Conservation (phyloP, 83 land plant genomes). For the Isoetes engelmannii region DNA sequence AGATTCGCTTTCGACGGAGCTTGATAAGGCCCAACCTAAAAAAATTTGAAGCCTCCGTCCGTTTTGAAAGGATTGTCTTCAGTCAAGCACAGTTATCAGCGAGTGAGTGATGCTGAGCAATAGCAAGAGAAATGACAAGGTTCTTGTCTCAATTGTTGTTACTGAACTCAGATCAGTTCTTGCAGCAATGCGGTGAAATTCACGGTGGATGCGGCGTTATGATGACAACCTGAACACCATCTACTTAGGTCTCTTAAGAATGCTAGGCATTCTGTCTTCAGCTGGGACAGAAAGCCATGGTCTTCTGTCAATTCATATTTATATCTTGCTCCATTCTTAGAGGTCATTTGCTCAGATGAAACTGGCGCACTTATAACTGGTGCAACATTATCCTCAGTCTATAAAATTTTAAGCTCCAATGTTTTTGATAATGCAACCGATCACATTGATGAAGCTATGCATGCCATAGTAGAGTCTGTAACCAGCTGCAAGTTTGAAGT, state of each 20-base stretch:
- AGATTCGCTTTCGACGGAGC: too few relatives aligned
- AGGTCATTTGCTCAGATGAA: conserved; percentile 9
- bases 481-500: conserved; percentile 18
- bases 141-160: conserved; percentile 3
- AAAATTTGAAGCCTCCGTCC: too few relatives aligned
- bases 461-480: conserved; percentile 14
- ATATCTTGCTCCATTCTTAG: conserved; percentile 13
- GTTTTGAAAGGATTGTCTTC: too few relatives aligned
- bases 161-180: conserved; percentile 10
- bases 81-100: too few relatives aligned
- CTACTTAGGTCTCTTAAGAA: conserved; percentile 5
- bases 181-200: conserved; percentile 9
- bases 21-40: too few relatives aligned
- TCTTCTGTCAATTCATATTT: conserved; percentile 11
- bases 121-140: neutral
- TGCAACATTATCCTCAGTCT: conserved; percentile 5
- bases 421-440: conserved; percentile 8
- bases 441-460: conserved; percentile 11
- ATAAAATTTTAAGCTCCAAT: conserved; percentile 9
- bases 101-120: too few relatives aligned
- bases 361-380: conserved; percentile 11
- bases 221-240: neutral
- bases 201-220: conserved; percentile 4
- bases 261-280: conserved; percentile 1
- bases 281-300: conserved; percentile 12